Evolutionary conservation across 2,329 filamentous ascomycete species (phyloP).

Genomic region (Arthrinium puccinioides): DNA sequence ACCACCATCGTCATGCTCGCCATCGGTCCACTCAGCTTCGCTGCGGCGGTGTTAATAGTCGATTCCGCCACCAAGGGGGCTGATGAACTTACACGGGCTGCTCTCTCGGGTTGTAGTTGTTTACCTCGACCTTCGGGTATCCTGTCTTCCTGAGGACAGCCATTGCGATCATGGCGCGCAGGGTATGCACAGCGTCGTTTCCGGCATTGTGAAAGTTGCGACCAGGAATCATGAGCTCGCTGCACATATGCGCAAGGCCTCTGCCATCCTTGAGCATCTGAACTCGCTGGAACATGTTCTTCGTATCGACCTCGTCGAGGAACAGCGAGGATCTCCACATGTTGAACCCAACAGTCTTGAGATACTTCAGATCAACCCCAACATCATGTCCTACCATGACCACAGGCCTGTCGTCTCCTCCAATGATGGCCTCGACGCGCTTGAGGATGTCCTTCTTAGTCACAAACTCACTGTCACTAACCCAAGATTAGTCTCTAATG

Average conservation of each 20-base stretch:
- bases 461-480: slow-evolving; percentile 35
- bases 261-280: slow-evolving; percentile 43
- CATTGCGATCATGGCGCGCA: slow-evolving; percentile 65
- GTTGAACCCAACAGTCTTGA: slow-evolving; percentile 59
- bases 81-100: neutral
- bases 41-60: slow-evolving; percentile 3
- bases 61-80: neutral
- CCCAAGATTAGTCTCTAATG: slow-evolving; percentile 6
- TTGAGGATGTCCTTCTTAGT: slow-evolving; percentile 22
- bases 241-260: slow-evolving; percentile 54
- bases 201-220: slow-evolving; percentile 77
- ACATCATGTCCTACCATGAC: slow-evolving; percentile 76
- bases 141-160: slow-evolving; percentile 29
- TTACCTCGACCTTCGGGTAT: slow-evolving; percentile 1
- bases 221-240: slow-evolving; percentile 53
- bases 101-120: slow-evolving; percentile 4
- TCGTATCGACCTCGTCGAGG: slow-evolving; percentile 65
- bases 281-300: slow-evolving; percentile 59
- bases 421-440: slow-evolving; percentile 30
- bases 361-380: slow-evolving; percentile 58
- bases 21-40: slow-evolving; percentile 23
- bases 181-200: slow-evolving; percentile 76
- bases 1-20: slow-evolving; percentile 22
- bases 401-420: slow-evolving; percentile 34
- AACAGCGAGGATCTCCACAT: slow-evolving; percentile 45